Base-by-base conservation (phyloP, 108 stramenopile species). In the Mayamaea pseudoterrestris region DNA sequence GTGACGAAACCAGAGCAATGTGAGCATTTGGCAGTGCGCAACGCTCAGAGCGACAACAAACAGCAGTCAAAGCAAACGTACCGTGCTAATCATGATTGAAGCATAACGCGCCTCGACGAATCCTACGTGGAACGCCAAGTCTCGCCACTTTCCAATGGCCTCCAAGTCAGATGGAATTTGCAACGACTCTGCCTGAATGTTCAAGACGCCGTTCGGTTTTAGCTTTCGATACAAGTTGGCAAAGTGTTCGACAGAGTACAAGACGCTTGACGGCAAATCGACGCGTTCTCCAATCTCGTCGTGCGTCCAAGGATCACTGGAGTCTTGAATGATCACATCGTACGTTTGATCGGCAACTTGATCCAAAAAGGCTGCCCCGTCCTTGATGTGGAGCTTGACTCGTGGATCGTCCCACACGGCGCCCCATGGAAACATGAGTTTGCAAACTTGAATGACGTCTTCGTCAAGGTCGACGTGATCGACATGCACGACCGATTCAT, bases 381-480 rank as follows among this genome's bases (percentile, higher is more conserved):
- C 80, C 11, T 55, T 52, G 34, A 87, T 71, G 13, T 80, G 60
- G 16, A 87, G 52, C 13, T 56, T 60, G 3, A 72, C 80, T 21
- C 78, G 53, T 1, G 76, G 61, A 51, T 82, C 78, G 5, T 82
- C 71, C 85, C 85, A 87, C 7, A 66, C 78, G 13, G 61, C 57
- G 1, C 75, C 74, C 80, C 80, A 82, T 7, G 68, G 60, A 57
- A 87, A 87, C 43, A 69, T 36, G 21, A 68, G 40, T 47, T 72
- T 59, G 16, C 80, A 79, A 3, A 69, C 62, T 18, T 63, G 29
- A 47, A 82, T 77, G 6, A 87, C 85, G 12, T 73, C 74, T 24
- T 48, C 71, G 60, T 87, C 85, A 27, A 87, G 53, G 58, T 87
- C 85, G 3, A 82, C 80, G 37, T 87, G 85, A 66, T 87, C 85